phyloP scores from a whole-genome alignment of 306 rosid genomes.

The Castanospermum australe region DNA sequence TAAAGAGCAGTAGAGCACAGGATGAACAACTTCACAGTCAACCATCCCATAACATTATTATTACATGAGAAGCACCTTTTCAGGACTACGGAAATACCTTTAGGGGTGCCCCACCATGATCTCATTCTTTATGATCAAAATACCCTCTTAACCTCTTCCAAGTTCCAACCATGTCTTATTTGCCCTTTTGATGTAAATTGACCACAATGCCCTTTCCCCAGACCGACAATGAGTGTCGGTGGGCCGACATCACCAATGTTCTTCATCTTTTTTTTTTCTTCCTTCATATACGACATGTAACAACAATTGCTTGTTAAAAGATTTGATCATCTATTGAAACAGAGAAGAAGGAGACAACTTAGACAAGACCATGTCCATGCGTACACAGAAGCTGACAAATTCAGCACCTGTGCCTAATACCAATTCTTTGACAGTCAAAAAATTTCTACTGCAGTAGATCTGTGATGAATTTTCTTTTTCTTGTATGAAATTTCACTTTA shows the following conservation, averaged over 20 bases:
- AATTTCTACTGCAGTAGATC: constrained; percentile 6
- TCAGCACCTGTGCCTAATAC: constrained; percentile 27
- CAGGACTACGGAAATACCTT: constrained; percentile 56
- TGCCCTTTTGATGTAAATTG: constrained; percentile 8
- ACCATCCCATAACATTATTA: constrained; percentile 18
- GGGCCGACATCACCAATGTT: constrained; percentile 47
- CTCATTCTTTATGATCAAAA: constrained; percentile 25
- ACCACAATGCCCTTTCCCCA: constrained; percentile 40
- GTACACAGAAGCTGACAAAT: constrained; percentile 45
- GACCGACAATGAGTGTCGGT: constrained; percentile 67
- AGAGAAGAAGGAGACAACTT: constrained; percentile 37
- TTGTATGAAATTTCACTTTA: constrained; percentile 3
- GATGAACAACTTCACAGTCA: constrained; percentile 27
- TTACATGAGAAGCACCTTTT: constrained; percentile 41
- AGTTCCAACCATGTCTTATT: constrained; percentile 12
- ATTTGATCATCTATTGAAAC: constrained; percentile 36
- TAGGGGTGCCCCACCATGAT: constrained; percentile 49
- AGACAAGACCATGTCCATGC: constrained; percentile 32
- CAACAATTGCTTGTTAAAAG: constrained; percentile 27
- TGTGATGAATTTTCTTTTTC: not conserved
- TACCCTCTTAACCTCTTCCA: constrained; percentile 23
- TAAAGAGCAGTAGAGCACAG: not conserved
- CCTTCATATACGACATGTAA: constrained; percentile 2
- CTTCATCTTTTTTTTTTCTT: constrained; percentile 15
- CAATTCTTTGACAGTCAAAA: constrained; percentile 26